Conservation (phyloP, 129 eudicot species). For the Mikania micrantha region DNA sequence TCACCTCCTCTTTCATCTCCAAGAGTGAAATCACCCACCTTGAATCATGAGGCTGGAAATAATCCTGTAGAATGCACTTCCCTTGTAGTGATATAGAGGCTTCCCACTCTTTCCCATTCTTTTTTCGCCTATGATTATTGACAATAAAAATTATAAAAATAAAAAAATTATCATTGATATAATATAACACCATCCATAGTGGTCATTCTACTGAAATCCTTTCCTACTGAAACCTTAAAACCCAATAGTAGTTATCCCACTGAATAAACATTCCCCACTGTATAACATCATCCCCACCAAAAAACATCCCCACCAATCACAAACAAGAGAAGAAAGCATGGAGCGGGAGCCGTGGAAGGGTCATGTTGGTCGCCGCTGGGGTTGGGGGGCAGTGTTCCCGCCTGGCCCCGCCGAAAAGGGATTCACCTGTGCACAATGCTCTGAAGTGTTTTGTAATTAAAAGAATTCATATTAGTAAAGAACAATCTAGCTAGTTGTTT, state of each 20-base stretch:
- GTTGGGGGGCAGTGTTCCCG: no score
- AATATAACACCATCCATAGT: no score
- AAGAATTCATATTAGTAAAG: not conserved
- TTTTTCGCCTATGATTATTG: conserved; percentile 67
- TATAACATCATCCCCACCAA: no score
- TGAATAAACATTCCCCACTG: no score
- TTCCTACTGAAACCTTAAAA: no score
- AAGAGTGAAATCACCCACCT: conserved; percentile 95
- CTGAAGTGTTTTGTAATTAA: conserved; percentile 73
- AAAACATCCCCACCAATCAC: no score
- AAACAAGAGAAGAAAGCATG: no score
- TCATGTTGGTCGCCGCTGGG: no score
- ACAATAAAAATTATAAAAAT: not conserved
- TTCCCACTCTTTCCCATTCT: conserved; percentile 77
- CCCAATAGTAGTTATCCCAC: no score
- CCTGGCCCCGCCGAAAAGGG: no score
- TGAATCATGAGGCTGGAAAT: conserved; percentile 93
- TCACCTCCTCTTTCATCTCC: conserved; percentile 96
- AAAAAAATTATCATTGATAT: not conserved
- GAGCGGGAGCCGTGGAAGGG: no score
- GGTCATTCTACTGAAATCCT: no score
- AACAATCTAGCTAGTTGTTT: not conserved
- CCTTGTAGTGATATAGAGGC: conserved; percentile 87
- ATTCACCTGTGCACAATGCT: conserved; percentile 98
- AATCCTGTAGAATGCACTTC: conserved; percentile 82